Evolutionary conservation across 306 rosid species (phyloP).

Genomic region (Ammopiptanthus mongolicus): DNA sequence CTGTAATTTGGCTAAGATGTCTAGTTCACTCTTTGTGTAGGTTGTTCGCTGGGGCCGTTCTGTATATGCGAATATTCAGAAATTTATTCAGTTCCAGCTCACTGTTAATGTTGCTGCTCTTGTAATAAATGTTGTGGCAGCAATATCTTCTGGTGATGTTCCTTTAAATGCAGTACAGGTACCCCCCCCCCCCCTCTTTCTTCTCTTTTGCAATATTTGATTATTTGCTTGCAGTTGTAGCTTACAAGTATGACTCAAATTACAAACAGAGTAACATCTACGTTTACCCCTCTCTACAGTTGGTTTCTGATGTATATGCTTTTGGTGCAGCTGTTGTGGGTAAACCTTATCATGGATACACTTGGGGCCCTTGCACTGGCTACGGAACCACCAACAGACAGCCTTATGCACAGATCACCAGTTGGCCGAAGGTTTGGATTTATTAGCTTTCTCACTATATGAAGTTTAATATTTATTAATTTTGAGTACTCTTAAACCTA

Average conservation of each 20-base stretch:
- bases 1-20: background rate
- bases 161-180: constrained; percentile 92
- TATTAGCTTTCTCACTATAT: constrained; percentile 7
- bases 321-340: constrained; percentile 82
- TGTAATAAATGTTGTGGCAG: constrained; percentile 81
- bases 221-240: background rate
- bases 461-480: background rate
- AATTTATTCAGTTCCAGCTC: constrained; percentile 91
- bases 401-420: constrained; percentile 80
- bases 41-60: constrained; percentile 99
- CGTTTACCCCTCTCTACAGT: background rate
- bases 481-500: background rate
- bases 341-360: constrained; percentile 97
- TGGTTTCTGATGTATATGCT: constrained; percentile 23
- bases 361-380: constrained; percentile 98
- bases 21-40: constrained; percentile 31
- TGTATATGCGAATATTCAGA: constrained; percentile 95
- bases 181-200: constrained; percentile 14
- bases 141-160: constrained; percentile 71
- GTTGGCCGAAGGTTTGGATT: constrained; percentile 86
- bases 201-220: background rate
- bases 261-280: background rate
- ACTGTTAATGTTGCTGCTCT: constrained; percentile 96
- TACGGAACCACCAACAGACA: constrained; percentile 94
- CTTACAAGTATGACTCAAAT: background rate